Evolutionary conservation across 192 early-diverging fungal species (phyloP), one percentile per base, ranked within the genome.

Genomic region (Podila verticillata): DNA sequence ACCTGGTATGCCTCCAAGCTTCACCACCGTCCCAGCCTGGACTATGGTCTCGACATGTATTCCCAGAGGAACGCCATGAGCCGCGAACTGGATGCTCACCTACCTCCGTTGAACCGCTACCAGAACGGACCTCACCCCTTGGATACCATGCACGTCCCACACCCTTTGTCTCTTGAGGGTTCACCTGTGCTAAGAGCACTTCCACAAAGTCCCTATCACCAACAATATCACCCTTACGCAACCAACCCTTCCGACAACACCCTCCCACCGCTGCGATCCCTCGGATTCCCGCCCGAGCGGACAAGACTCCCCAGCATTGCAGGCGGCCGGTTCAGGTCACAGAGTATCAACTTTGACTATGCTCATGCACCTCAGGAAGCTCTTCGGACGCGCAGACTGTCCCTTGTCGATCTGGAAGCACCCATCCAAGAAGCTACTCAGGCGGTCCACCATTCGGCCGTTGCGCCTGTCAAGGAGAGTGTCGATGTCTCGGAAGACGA

Each of bases 401-500:
- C 77, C 0, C 77, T 80, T 13, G 77, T 80, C 3, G 77, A 80
- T 7, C 48, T 80, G 54, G 72, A 80, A 13, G 70, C 70, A 6
- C 77, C 77, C 26, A 80, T 80, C 31, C 77, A 80, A 30, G 65
- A 72, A 8, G 77, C 77, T 0, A 63, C 59, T 15, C 63, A 48
- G 32, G 70, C 77, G 4, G 29, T 66, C 9, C 51, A 72, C 20
- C 65, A 80, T 26, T 72, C 70, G 3, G 30, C 59, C 10, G 44
- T 48, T 4, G 35, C 13, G 17, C 29, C 48, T 15, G 34, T n/a
- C 63, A 24, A 44, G 58, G 44, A 61, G 5, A 66, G 77, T 2
- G 77, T 80, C 15, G 70, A 72, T 31, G 77, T 80, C 6, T 80
- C 77, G 2, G 70, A 72, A 30, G 77, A 80, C 24, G 77, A 80